Evolutionary conservation across 495 filamentous ascomycete species (phyloP).

Genomic region (Daldinia loculata): DNA sequence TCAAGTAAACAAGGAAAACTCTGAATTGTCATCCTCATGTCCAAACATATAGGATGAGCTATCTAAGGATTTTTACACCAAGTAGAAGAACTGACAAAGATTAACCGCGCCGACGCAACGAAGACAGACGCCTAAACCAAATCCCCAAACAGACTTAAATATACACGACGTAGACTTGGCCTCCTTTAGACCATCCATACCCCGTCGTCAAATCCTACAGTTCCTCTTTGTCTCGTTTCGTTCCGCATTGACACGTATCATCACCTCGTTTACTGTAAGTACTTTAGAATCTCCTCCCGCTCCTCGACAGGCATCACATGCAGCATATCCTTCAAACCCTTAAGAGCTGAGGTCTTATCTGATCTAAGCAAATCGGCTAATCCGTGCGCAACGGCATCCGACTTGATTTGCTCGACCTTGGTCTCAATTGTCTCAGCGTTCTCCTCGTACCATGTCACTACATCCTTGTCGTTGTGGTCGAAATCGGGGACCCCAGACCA

Average conservation of each 20-base stretch:
- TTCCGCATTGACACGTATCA: neutral
- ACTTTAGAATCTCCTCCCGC: conserved; percentile 84
- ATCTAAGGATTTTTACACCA: neutral
- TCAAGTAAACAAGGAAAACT: neutral
- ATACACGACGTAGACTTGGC: neutral
- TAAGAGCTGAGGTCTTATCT: conserved; percentile 70
- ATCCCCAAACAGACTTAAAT: neutral
- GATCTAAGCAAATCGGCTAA: conserved; percentile 78
- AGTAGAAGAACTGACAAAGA: neutral
- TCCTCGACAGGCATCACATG: conserved; percentile 86
- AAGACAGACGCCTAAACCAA: conserved; percentile 2
- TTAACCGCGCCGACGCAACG: neutral
- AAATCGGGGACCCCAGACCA: conserved; percentile 81
- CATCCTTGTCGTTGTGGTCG: conserved; percentile 77
- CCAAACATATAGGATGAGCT: neutral
- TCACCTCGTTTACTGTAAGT: conserved; percentile 55
- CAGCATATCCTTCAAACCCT: conserved; percentile 86
- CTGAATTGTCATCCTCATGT: neutral
- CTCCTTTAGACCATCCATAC: neutral
- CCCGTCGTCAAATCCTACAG: neutral
- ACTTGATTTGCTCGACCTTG: conserved; percentile 82
- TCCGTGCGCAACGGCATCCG: conserved; percentile 78
- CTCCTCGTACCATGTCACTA: conserved; percentile 97
- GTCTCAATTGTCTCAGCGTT: conserved; percentile 80
- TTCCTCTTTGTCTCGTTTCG: neutral